Percentiles rank a stretch among this genome's conserved stretches.
Evolutionary conservation across 1,139 yeast genomes (phyloP).

Genomic region (Saccharomyces hybrid): DNA sequence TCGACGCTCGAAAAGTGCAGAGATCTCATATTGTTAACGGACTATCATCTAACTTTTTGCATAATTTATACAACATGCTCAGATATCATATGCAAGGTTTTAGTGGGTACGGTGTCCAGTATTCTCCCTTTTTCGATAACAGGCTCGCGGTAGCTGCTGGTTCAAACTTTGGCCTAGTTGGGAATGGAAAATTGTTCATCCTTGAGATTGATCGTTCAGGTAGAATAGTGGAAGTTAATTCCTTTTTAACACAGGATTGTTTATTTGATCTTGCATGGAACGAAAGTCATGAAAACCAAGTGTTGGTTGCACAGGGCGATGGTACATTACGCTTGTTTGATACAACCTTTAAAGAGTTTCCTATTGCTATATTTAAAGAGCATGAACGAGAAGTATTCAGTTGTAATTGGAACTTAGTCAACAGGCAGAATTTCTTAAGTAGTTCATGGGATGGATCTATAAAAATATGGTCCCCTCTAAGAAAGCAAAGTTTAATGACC

Average conservation of each 20-base stretch:
- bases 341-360: constrained; percentile 55
- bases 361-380: constrained; percentile 69
- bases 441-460: constrained; percentile 91
- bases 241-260: constrained; percentile 91
- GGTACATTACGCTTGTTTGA: constrained; percentile 83
- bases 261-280: constrained; percentile 86
- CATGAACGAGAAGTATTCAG: constrained; percentile 83
- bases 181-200: constrained; percentile 76
- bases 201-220: constrained; percentile 66
- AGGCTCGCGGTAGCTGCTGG: constrained; percentile 85
- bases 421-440: constrained; percentile 62
- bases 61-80: constrained; percentile 42
- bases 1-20: neutral
- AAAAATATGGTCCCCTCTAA: constrained; percentile 61
- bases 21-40: neutral
- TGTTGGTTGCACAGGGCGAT: constrained; percentile 79
- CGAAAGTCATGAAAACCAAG: constrained; percentile 81
- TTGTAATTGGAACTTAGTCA: constrained; percentile 79
- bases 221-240: constrained; percentile 42
- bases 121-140: constrained; percentile 88
- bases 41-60: neutral
- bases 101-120: constrained; percentile 81
- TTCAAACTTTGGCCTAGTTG: constrained; percentile 89
- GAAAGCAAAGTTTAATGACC: constrained; percentile 54
- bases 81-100: constrained; percentile 70